Evolutionary conservation across 257 asterid species (phyloP).

Genomic region (Lycium barbarum): DNA sequence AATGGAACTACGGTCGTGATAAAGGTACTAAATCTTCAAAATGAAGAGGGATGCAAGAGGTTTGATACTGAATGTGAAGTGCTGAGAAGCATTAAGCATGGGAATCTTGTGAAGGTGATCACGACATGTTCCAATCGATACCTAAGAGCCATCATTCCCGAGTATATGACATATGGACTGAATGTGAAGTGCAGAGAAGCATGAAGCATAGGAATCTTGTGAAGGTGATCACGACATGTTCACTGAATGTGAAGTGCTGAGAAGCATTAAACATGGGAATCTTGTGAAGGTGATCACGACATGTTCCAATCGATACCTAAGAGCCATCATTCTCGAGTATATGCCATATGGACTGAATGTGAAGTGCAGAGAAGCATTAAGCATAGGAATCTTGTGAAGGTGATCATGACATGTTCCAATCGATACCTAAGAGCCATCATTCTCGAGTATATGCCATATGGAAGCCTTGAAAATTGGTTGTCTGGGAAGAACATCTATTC

Average conservation of each 20-base stretch:
- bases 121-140: slow-evolving; percentile 40
- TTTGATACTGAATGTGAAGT: slow-evolving; percentile 48
- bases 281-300: slow-evolving; percentile 27
- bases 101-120: slow-evolving; percentile 49
- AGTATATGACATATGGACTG: slow-evolving; percentile 53
- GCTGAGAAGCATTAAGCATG: slow-evolving; percentile 40
- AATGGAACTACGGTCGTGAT: slow-evolving; percentile 41
- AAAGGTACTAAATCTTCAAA: slow-evolving; percentile 40
- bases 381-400: slow-evolving; percentile 49
- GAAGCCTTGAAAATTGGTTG: slow-evolving; percentile 47
- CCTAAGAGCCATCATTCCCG: slow-evolving; percentile 41
- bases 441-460: slow-evolving; percentile 50
- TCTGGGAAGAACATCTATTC: not conserved
- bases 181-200: too few species aligned
- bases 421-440: slow-evolving; percentile 38
- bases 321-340: slow-evolving; percentile 45
- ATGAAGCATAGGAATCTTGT: too few species aligned
- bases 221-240: too few species aligned
- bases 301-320: slow-evolving; percentile 35
- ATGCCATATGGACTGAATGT: slow-evolving; percentile 52
- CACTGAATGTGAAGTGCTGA: slow-evolving; percentile 35
- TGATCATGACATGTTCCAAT: slow-evolving; percentile 45
- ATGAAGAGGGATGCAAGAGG: slow-evolving; percentile 37
- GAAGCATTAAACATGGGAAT: too few species aligned
- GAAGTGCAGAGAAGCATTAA: slow-evolving; percentile 40